Evolutionary conservation across 192 early-diverging fungal genomes (phyloP).

Genomic region (Coemansia sp.): DNA sequence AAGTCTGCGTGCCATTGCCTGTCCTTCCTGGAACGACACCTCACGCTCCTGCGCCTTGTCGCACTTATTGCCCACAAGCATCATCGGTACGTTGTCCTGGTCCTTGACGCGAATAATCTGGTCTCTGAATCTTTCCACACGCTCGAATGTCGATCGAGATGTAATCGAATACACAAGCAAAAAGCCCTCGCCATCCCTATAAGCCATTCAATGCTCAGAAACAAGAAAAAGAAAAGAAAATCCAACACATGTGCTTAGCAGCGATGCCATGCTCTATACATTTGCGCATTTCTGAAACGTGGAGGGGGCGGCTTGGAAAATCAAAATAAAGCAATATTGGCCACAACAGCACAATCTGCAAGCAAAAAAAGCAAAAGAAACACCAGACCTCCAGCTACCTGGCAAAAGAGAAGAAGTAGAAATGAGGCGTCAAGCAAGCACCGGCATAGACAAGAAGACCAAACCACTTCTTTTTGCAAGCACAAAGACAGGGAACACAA

Average conservation of each 20-base stretch:
- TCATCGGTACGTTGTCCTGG: slow-evolving; percentile 78
- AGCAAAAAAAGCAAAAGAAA: neutral
- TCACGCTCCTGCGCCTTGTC: slow-evolving; percentile 81
- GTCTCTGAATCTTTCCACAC: slow-evolving; percentile 80
- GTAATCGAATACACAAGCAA: slow-evolving; percentile 90
- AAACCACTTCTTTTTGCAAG: neutral
- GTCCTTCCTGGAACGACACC: slow-evolving; percentile 82
- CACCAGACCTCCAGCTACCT: neutral
- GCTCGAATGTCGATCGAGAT: slow-evolving; percentile 83
- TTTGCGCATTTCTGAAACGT: neutral
- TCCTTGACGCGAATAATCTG: slow-evolving; percentile 94
- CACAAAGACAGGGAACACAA: slow-evolving; percentile 1
- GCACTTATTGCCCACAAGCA: slow-evolving; percentile 96
- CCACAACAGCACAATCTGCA: too few species aligned
- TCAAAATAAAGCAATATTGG: slow-evolving; percentile 1
- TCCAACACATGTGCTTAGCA: neutral
- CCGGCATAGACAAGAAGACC: neutral
- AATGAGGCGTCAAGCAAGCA: neutral
- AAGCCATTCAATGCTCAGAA: neutral
- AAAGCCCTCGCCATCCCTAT: slow-evolving; percentile 84
- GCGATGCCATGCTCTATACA: too few species aligned
- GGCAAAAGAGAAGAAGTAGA: neutral
- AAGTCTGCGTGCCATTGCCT: slow-evolving; percentile 70
- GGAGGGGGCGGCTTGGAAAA: slow-evolving; percentile 1
- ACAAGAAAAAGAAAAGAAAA: neutral